phyloP scores from a whole-genome alignment of 2,329 filamentous ascomycete genomes.

The Ceratocystis harringtonii region DNA sequence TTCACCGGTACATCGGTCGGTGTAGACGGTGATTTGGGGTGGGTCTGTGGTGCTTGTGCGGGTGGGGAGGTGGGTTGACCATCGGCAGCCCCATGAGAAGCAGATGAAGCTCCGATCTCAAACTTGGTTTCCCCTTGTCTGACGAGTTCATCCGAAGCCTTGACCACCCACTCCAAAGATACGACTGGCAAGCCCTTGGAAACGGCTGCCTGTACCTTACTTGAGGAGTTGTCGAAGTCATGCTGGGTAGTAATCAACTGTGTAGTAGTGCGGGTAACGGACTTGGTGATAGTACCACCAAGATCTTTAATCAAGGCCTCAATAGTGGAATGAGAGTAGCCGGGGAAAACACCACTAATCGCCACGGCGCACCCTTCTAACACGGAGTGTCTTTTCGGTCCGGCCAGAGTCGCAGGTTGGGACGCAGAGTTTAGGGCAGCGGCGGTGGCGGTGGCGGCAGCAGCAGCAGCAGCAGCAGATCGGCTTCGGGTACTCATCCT shows the following conservation, averaged over 20 bases:
- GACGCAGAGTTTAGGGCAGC: background rate
- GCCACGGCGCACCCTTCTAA: conserved; percentile 34
- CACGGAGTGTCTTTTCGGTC: background rate
- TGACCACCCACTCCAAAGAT: conserved; percentile 44
- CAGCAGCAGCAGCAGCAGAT: background rate
- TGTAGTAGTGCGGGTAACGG: conserved; percentile 36
- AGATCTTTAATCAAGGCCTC: conserved; percentile 33
- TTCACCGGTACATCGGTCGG: background rate
- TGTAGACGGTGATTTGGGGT: background rate
- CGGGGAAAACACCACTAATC: conserved; percentile 45
- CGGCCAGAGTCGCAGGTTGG: background rate
- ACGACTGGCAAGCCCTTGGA: conserved; percentile 39
- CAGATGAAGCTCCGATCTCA: conserved; percentile 16
- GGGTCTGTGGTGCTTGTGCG: background rate
- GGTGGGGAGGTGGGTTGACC: background rate
- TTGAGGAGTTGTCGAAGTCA: conserved; percentile 35
- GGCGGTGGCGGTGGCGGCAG: background rate
- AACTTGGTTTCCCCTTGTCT: conserved; percentile 20
- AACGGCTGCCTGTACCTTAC: conserved; percentile 37
- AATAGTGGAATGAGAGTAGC: conserved; percentile 35
- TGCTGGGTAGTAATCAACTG: conserved; percentile 41
- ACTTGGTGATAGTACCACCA: conserved; percentile 34
- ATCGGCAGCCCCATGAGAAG: conserved; percentile 5
- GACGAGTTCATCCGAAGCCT: conserved; percentile 29
- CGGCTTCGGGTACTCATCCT: background rate